Evolutionary conservation across 1,139 yeast species (phyloP).

Genomic region (Candida sanyaensis): DNA sequence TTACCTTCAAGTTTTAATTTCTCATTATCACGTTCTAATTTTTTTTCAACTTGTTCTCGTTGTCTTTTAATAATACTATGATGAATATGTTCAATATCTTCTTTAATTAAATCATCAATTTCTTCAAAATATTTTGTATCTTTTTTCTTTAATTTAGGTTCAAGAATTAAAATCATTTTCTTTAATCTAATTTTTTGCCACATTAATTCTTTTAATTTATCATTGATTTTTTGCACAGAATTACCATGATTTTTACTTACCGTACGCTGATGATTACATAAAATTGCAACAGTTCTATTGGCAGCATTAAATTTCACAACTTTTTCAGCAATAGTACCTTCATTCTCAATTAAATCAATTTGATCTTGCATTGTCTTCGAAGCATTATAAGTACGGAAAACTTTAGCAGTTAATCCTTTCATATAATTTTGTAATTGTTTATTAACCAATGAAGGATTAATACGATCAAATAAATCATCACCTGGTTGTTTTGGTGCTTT

Average conservation of each 20-base stretch:
- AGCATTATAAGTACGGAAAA: constrained; percentile 96
- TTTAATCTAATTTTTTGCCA: constrained; percentile 84
- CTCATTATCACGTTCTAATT: constrained; percentile 76
- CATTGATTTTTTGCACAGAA: constrained; percentile 76
- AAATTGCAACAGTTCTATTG: constrained; percentile 89
- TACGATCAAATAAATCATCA: constrained; percentile 87
- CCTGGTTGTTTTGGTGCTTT: constrained; percentile 88
- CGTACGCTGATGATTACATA: constrained; percentile 97
- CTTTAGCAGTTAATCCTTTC: constrained; percentile 95
- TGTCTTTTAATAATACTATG: constrained; percentile 58
- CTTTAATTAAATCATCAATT: constrained; percentile 66
- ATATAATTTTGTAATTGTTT: constrained; percentile 86
- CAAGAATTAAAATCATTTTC: constrained; percentile 68
- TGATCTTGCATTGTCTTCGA: constrained; percentile 97
- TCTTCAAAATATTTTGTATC: constrained; percentile 67
- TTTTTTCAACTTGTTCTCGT: constrained; percentile 60
- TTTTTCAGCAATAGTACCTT: constrained; percentile 87
- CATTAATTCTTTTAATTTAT: constrained; percentile 70
- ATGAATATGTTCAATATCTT: constrained; percentile 63
- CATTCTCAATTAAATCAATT: constrained; percentile 75
- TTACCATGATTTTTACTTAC: constrained; percentile 83
- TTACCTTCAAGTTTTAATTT: constrained; percentile 62
- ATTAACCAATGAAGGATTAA: constrained; percentile 81
- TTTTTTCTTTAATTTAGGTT: constrained; percentile 53
- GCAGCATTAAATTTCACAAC: constrained; percentile 91